Base-by-base conservation (phyloP, 176 grass and related monocot species). In the Avena insularis region DNA sequence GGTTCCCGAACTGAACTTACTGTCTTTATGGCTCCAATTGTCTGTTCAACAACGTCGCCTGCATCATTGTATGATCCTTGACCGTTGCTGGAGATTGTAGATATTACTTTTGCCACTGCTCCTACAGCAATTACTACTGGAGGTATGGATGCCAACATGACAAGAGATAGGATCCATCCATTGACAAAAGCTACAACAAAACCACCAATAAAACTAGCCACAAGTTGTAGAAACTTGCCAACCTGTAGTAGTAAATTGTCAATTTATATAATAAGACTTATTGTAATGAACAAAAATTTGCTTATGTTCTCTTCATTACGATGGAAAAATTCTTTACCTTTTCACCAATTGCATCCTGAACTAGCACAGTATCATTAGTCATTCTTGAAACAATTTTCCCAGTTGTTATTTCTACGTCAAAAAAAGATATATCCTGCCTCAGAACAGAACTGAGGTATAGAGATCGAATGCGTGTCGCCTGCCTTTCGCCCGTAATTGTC, bases 101-200 rank as follows among this genome's bases (percentile, higher is more conserved):
- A 79, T 16, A 76, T 13, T 7, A 54, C 15, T 61, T 14, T 51
- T 46, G 83, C 56, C 9, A 80, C 79, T 21, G 46, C 6, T 51
- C 55, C 88, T 62, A 77, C 88, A 55, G 66, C 68, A 79, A 59
- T 2, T 12, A 79, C 56, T 10, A 90, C 79, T 29, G 53, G 78
- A 12, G 88, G 83, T 47, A 86, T 51, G 54, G 19, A 14, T 21
- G 83, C 66, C 56, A 90, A 43, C 51, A 80, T 86, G 46, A 90
- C 82, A 79, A 80, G 61, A 65, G 83, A 72, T 75, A 90, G 65
- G 63, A 80, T 83, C 88, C 83, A 90, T 38, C 78, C 88, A 72
- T 78, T 80, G 17, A 79, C 13, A 14, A 90, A 90, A 47, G 64
- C 88, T 40, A 90, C 21, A 59, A 75, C 47, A 25, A 90, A 80